Base-by-base conservation (phyloP, 176 grass and related monocot species). In the Eleusine indica region DNA sequence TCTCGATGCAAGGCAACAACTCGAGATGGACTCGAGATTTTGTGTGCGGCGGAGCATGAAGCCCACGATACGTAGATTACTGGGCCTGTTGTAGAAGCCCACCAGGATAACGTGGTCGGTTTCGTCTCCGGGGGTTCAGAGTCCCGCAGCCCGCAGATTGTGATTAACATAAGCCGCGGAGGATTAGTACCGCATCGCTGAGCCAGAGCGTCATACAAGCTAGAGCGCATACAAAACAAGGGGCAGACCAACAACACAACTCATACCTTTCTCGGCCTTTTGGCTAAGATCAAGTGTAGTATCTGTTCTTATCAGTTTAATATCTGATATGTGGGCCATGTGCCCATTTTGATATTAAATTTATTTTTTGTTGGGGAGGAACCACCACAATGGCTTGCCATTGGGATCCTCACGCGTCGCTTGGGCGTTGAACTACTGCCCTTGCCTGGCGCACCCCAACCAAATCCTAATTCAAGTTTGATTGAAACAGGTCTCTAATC, bases 231-330 rank as follows among this genome's bases (percentile, higher is more conserved):
- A 51, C 48, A 51, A 51, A 51, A 51, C 0, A 16, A 51, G 48
- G 48, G 48, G 48, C 48, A 51, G 0, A 12, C 0, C 14, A 51
- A 51, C 14, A 4, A 4, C 15, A 4, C 35, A 68, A 68, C 4
- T 68, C 86, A 84, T 91, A 91, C 58, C 83, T 89, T 94, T 94
- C 73, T 94, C 89, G 68, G 80, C 73, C 87, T 89, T 91, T 94
- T 85, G 83, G 73, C 87, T 89, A 87, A 80, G 77, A 91, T 85
- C 89, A 91, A 94, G 86, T 88, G 88, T 91, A 91, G 54, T 57
- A 57, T 57, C 54, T 57, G 54, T 57, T 57, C 18, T 57, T 57
- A 57, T 57, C 54, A 57, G 18, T 57, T 57, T 57, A 57, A 57
- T 57, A 57, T 57, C 54, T 57, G 16, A 57, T 57, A 57, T 57